Base-by-base conservation (phyloP, 1,284 basidiomycete genomes). In the Thelephora terrestris region DNA sequence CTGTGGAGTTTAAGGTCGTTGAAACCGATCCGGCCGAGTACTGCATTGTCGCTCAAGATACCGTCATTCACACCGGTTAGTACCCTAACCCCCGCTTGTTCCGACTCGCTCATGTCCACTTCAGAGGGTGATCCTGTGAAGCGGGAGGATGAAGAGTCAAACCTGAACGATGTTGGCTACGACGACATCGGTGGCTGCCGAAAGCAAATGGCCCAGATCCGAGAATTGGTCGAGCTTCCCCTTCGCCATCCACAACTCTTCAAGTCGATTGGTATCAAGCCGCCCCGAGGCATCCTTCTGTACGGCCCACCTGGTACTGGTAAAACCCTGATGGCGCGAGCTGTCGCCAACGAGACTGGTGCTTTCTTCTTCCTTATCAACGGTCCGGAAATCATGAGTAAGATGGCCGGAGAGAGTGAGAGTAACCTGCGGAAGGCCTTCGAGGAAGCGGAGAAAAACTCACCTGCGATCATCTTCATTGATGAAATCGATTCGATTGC, bases 291-390 rank as follows among this genome's bases (percentile, higher is more conserved):
- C 76, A 92, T 96, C 57, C 83, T 96, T 55, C 88, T 97, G 91
- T 96, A 80, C 60, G 93, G 93, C 53, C 93, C 93, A 54, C 93
- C 93, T 36, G 93, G 93, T 75, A 96, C 93, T 21, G 93, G 93
- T 76, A 97, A 96, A 73, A 96, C 93, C 9, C 78, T 96, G 54
- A 99, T 99, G 95, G 95, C 96, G 40, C 86, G 96, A 58, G 96
- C 96, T 9, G 96, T 99, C 39, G 96, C 95, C 54, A 99, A 99
- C 65, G 96, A 99, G 70, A 99, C 95, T 25, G 95, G 96, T 48
- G 96, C 96, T 18, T 99, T 99, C 80, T 99, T 99, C 79, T 99
- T 99, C 84, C 74, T 98, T 50, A 99, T 99, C 73, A 99, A 98
- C 62, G 95, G 96, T 53, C 96, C 95, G 44, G 96, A 99, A 68